Conservation (phyloP, 73 alveolate species). For the Paramecium tetraurelia region DNA sequence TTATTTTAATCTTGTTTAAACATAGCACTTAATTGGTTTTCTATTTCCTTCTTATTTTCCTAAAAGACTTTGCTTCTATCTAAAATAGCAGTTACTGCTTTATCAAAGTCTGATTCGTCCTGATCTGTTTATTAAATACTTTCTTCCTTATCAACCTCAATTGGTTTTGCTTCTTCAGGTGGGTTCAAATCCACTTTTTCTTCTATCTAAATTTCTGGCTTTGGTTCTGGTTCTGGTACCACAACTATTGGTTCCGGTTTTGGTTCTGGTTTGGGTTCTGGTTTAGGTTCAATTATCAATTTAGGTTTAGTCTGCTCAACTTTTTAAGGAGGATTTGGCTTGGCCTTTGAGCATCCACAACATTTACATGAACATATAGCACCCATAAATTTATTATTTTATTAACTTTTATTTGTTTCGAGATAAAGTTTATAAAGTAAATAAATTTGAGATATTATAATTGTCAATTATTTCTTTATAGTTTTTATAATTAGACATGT, state of each 20-base stretch:
- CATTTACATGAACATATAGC: background rate
- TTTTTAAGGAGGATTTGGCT: background rate
- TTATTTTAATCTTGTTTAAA: background rate
- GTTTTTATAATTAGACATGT: too few relatives aligned
- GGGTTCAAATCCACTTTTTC: too few relatives aligned
- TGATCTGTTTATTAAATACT: background rate
- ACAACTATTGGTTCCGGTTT: too few relatives aligned
- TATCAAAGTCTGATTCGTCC: background rate
- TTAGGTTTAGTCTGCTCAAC: background rate
- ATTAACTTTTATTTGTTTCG: background rate
- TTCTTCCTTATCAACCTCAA: too few relatives aligned
- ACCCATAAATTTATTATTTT: background rate
- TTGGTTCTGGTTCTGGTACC: too few relatives aligned
- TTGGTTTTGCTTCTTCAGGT: too few relatives aligned
- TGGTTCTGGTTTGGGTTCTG: too few relatives aligned
- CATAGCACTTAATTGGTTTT: background rate
- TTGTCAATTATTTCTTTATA: background rate
- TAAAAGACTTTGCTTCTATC: background rate
- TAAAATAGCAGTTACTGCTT: background rate
- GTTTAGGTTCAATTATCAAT: background rate
- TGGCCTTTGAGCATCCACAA: background rate
- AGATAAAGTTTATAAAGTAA: background rate
- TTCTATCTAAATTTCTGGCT: too few relatives aligned
- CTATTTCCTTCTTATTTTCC: background rate
- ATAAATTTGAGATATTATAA: background rate